Base-by-base conservation (phyloP, 352 stramenopile genomes). In the Globisporangium camurandrum region DNA sequence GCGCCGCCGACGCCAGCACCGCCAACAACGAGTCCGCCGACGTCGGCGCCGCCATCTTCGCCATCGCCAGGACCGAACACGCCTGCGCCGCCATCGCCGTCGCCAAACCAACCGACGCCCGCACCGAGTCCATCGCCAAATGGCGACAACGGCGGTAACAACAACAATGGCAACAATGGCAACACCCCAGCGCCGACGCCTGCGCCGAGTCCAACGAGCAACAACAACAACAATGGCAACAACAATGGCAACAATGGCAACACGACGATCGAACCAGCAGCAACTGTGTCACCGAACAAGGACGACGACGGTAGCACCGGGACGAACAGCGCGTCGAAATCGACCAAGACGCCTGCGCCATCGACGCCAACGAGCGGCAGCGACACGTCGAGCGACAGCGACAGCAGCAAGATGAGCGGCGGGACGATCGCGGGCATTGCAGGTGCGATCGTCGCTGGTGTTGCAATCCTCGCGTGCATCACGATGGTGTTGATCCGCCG, bases 341-440 rank as follows among this genome's bases (percentile, higher is more conserved):
- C 54, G 10, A 36, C 49, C 17, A 49, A 31, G 23, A 54, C 48
- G 37, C 41, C 37, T 36, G 26, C 54, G 61, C 10, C 6, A 20
- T 46, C 17, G 20, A 20, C 22, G 34, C 28, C 47, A 22, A 12
- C 30, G 14, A 16, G 8, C 8, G 19, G 17, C 1, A 49, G 20
- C 31, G 44, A 27, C 40, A 38, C 49, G n/a, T 49, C 70, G 34
- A 45, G 39, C 0, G 36, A 41, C 11, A 19, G n/a, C 16, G 36
- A 41, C 11, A 52, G 55, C 27, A 72, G 63, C 9, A 80, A 70
- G 34, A 80, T 86, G 75, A 84, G 72, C 72, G 84, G 74, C 3
- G 79, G 75, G 46, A 73, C 70, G 11, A 72, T 88, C 36, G 67
- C 84, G 20, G 79, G 65, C 1, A 90, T 90, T 20, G 76, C 88